These are phyloP conservation scores for Cryptomeria japonica DNA, from an alignment of 75 land plant species.

Conservation along the genomic window DNA sequence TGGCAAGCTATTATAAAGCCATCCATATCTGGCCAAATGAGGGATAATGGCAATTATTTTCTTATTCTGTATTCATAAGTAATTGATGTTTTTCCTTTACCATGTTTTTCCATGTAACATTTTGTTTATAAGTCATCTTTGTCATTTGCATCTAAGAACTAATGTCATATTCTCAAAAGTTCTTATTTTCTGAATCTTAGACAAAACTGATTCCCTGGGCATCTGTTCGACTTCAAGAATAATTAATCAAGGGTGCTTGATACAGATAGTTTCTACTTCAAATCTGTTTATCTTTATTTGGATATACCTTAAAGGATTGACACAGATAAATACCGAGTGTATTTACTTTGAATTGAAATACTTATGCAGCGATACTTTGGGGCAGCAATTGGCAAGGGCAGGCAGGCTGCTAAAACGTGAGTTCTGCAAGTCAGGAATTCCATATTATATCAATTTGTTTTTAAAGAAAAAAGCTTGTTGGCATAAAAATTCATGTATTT, in stretches of 20 bases:
- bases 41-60: not conserved
- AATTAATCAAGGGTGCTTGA: not conserved
- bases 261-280: not conserved
- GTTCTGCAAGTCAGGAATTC: conserved; percentile 13
- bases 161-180: not conserved
- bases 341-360: not conserved
- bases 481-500: not conserved
- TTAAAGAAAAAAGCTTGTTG: not conserved
- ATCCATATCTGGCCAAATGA: not conserved
- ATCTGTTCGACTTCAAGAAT: not conserved
- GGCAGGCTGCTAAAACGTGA: conserved; percentile 99
- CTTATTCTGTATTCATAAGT: not conserved
- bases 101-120: not conserved
- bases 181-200: not conserved
- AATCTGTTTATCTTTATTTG: not conserved
- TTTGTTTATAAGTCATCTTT: not conserved
- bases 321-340: not conserved
- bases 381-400: conserved; percentile 98
- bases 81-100: not conserved
- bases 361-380: conserved; percentile 89
- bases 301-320: not conserved
- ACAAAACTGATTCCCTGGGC: not conserved
- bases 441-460: not conserved
- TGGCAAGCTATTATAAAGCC: not conserved
- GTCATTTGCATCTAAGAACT: not conserved